phyloP scores from a whole-genome alignment of 1,139 yeast species.

The Zhuliangozyma blackwelliae region DNA sequence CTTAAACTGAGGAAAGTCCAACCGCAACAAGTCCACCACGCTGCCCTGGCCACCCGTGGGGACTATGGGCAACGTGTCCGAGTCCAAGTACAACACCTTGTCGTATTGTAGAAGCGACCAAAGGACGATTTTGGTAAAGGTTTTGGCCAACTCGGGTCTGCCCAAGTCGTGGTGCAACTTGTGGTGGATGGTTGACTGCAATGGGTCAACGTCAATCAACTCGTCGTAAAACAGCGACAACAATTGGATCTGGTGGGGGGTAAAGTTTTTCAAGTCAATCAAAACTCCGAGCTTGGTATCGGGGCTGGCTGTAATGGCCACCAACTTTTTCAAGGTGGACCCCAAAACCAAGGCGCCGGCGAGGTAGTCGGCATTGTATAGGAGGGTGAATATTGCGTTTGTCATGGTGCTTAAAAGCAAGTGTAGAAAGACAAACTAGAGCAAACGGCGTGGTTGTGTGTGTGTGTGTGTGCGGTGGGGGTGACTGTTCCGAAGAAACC shows the following conservation, averaged over 20 bases:
- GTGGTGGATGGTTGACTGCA: constrained; percentile 22
- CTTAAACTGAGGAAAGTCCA: constrained; percentile 32
- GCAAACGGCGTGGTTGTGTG: neutral
- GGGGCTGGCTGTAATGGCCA: constrained; percentile 5
- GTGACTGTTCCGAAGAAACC: too few species aligned
- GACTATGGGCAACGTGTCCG: constrained; percentile 69
- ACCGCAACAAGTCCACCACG: constrained; percentile 24
- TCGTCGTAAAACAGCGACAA: constrained; percentile 27
- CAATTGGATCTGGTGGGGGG: constrained; percentile 23
- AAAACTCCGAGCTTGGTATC: constrained; percentile 28
- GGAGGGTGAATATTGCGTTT: constrained; percentile 60
- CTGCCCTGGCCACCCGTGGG: constrained; percentile 33
- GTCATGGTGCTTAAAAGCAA: constrained; percentile 16
- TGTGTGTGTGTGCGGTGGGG: too few species aligned
- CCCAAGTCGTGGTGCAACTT: constrained; percentile 38
- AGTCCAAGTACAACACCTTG: constrained; percentile 70
- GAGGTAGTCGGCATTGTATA: constrained; percentile 61
- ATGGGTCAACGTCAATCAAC: constrained; percentile 26
- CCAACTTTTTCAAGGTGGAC: constrained; percentile 21
- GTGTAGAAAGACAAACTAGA: neutral
- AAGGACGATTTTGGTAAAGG: constrained; percentile 68
- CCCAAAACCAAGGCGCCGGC: constrained; percentile 77
- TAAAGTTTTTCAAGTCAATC: constrained; percentile 29
- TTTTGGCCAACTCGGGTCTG: constrained; percentile 70
- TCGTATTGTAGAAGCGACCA: constrained; percentile 60